Percentiles rank a stretch among this genome's conserved stretches.
phyloP scores from a whole-genome alignment of 768 basidiomycete genomes.

The Cystofilobasidium ferigula region DNA sequence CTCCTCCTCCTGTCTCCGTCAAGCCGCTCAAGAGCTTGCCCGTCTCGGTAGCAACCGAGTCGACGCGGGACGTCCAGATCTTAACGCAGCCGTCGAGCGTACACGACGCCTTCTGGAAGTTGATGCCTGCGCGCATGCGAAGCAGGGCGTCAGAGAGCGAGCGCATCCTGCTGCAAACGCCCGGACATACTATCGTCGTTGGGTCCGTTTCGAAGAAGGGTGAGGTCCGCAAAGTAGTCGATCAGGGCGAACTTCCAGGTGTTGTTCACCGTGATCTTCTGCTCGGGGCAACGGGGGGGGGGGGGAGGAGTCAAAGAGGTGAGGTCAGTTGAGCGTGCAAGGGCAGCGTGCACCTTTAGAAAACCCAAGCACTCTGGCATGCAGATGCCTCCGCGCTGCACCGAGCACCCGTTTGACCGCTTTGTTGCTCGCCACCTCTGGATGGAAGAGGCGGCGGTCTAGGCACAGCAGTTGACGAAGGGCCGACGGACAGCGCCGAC shows the following conservation, averaged over 20 bases:
- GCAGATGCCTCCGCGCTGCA: too few relatives aligned
- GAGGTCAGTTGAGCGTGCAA: not conserved
- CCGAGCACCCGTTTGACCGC: too few relatives aligned
- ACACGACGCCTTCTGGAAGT: slow-evolving; percentile 95
- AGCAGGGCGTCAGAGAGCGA: not conserved
- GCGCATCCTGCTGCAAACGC: too few relatives aligned
- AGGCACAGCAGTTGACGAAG: too few relatives aligned
- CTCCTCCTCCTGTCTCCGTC: slow-evolving; percentile 55
- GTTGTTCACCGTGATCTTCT: slow-evolving; percentile 99
- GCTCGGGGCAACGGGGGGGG: not conserved
- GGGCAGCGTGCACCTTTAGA: too few relatives aligned
- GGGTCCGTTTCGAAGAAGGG: slow-evolving; percentile 75
- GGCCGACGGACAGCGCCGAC: too few relatives aligned
- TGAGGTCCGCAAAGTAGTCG: slow-evolving; percentile 99
- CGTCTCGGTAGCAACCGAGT: slow-evolving; percentile 91
- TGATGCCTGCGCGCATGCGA: slow-evolving; percentile 48
- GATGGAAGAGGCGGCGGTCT: too few relatives aligned
- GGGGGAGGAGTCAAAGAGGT: not conserved
- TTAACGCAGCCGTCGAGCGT: slow-evolving; percentile 98
- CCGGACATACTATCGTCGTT: slow-evolving; percentile 54
- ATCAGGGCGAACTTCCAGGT: slow-evolving; percentile 97
- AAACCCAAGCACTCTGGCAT: too few relatives aligned
- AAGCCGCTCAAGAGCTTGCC: slow-evolving; percentile 89
- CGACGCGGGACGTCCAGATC: slow-evolving; percentile 97
- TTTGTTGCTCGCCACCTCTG: too few relatives aligned